Base-by-base conservation (phyloP, 495 filamentous ascomycete genomes). In the Penicillium lagena region DNA sequence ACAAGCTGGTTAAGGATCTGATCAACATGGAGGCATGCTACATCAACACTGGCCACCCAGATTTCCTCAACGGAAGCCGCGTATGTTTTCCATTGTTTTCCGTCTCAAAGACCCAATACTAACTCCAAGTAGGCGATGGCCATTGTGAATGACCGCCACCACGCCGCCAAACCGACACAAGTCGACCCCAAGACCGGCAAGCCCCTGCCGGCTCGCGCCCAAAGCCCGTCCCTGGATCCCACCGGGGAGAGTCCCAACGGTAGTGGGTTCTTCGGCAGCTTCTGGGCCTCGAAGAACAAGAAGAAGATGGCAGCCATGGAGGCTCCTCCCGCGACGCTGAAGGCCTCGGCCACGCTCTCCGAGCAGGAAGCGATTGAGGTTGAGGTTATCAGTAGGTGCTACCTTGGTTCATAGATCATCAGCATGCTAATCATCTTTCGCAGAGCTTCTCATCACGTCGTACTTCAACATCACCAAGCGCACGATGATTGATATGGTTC, bases 241-340 rank as follows among this genome's bases (percentile, higher is more conserved):
- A 68, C 75, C 4, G 73, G 66, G 10, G 79, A 82, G 35, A 67
- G 68, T 34, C 78, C 75, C 59, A 70, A 70, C 38, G 81, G 82
- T 54, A 66, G 77, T 40, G 87, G 90, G 42, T 99, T 97, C 76
- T 96, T 96, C 63, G 90, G 91, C 46, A 91, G 86, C 62, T 97
- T 97, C 78, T 96, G 95, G 66, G 89, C 90, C 7, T 86, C 83
- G 43, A 97, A 96, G 78, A 97, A 96, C 66, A 99, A 97, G 80
- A 99, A 97, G 83, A 97, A 95, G 83, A 90, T 95, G 78, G 94
- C 94, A 15, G 89, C 91, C 45, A 97, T 97, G 94, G 94, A 97
- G 56, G 72, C 94, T 32, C 94, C 94, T 29, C 93, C 93, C 49
- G 81, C 94, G 37, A 87, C 79, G 34, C 78, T 99, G 46, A 99